Percentiles rank a stretch among this genome's conserved stretches.
These are phyloP conservation scores for Parietichytrium sp. DNA, from an alignment of 108 stramenopile species.

Conservation along the genomic window DNA sequence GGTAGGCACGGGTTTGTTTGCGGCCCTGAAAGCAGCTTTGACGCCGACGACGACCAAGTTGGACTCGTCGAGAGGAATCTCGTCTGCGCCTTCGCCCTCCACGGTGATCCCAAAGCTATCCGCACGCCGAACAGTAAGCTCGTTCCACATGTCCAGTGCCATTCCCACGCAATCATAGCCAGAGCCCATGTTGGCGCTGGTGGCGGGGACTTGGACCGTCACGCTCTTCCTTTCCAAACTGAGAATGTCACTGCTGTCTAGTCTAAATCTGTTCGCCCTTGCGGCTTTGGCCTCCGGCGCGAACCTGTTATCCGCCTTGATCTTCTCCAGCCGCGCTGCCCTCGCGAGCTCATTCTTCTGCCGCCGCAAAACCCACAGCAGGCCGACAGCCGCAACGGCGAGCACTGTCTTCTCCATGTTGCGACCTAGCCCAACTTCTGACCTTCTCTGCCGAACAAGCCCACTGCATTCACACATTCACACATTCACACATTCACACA, in stretches of 20 bases:
- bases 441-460: too few species aligned
- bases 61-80: slow-evolving; percentile 61
- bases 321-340: too few species aligned
- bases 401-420: too few species aligned
- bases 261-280: not conserved
- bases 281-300: too few species aligned
- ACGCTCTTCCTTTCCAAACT: slow-evolving; percentile 55
- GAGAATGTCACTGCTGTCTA: not conserved
- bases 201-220: slow-evolving; percentile 95
- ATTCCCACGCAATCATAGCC: slow-evolving; percentile 96
- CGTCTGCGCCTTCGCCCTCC: slow-evolving; percentile 60
- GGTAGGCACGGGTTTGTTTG: slow-evolving; percentile 83
- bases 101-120: slow-evolving; percentile 78
- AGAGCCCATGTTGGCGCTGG: slow-evolving; percentile 94
- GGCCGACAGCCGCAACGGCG: too few species aligned
- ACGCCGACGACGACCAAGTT: slow-evolving; percentile 87
- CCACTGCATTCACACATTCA: too few species aligned
- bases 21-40: slow-evolving; percentile 87
- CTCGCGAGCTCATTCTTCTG: too few species aligned
- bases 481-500: too few species aligned
- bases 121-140: slow-evolving; percentile 82
- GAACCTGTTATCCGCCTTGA: too few species aligned
- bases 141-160: slow-evolving; percentile 96
- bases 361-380: too few species aligned
- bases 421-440: too few species aligned